Evolutionary conservation across 2,329 filamentous ascomycete species (phyloP), one percentile per base, ranked within the genome.

Genomic region (Colletotrichum sp.): DNA sequence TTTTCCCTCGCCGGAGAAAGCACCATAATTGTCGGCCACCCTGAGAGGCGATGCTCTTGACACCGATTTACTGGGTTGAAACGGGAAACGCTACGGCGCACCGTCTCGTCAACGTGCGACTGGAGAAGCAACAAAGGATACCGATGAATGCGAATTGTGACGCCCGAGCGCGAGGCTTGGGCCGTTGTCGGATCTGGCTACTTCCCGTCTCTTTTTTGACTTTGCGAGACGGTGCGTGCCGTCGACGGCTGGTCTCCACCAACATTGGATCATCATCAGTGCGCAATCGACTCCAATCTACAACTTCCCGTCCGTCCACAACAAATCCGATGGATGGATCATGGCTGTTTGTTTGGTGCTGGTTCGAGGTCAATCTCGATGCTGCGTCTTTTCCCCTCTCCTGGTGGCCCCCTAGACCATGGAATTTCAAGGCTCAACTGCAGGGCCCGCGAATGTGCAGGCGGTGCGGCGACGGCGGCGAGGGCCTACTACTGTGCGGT

Each of bases 201-300:
- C 68, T 52, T 71, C 72, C 68, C 72, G 62, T 74, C 62, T 32
- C 36, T 58, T 66, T 73, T 74, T 74, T 67, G 68, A 66, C 63
- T 74, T 74, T 34, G 38, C 61, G 72, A 74, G 72, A 74, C 72
- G 72, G 72, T 74, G 72, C 72, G 72, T 74, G 72, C 72, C 72
- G 72, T 71, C 68, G 32, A 67, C 68, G 72, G 72, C 21, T 62
- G 68, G 55, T 66, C 61, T 74, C 72, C 72, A 74, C 68, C 62
- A 10, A 62, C 61, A 67, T 72, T 71, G 55, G 61, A 66, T 65
- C 72, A 65, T 36, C 36, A 72, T 71, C 69, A 72, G 68, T 62
- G 71, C 66, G 48, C 66, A 73, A 56, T 59, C 61, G 69, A 56
- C 24, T 55, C 69, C 61, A 71, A 34, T 56, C 64, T 48, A 55